Evolutionary conservation across 768 basidiomycete species (phyloP).

Genomic region (Leccinellum luteum): DNA sequence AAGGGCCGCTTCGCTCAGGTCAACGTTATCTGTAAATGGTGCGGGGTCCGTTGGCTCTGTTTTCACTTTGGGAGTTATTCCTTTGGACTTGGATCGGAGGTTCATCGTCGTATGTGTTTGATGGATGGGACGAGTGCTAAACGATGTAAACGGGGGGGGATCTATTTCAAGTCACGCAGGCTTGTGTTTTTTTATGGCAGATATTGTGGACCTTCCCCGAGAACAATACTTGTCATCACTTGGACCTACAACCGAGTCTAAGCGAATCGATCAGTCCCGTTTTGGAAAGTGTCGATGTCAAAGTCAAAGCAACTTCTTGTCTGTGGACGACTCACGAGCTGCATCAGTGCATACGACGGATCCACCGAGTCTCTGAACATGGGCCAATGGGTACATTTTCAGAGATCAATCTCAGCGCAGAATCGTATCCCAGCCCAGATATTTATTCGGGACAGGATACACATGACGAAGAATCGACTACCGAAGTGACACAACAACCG

Average conservation of each 20-base stretch:
- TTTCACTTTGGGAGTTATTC: background rate
- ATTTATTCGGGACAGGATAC: background rate
- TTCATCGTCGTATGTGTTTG: conserved; percentile 8
- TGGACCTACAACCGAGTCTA: conserved; percentile 18
- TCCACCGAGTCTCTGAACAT: background rate
- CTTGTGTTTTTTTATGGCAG: too few species aligned
- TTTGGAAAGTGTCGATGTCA: conserved; percentile 7
- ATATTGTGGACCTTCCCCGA: conserved; percentile 3
- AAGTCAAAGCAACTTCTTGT: conserved; percentile 19
- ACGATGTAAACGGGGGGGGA: background rate
- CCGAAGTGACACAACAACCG: background rate
- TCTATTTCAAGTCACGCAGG: background rate
- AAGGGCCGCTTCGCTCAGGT: conserved; percentile 17
- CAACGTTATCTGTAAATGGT: background rate
- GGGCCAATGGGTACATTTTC: background rate
- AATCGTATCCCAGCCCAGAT: background rate
- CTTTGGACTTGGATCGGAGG: conserved; percentile 11
- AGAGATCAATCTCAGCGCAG: background rate
- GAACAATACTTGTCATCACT: conserved; percentile 11
- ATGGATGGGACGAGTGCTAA: background rate
- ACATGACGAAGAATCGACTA: background rate
- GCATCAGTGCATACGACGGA: too few species aligned
- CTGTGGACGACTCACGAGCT: background rate
- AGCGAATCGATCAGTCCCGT: conserved; percentile 10
- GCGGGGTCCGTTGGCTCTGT: background rate